Evolutionary conservation across 169 alveolate genomes (phyloP), one percentile per base, ranked within the genome.

Genomic region (Plasmodium relictum): DNA sequence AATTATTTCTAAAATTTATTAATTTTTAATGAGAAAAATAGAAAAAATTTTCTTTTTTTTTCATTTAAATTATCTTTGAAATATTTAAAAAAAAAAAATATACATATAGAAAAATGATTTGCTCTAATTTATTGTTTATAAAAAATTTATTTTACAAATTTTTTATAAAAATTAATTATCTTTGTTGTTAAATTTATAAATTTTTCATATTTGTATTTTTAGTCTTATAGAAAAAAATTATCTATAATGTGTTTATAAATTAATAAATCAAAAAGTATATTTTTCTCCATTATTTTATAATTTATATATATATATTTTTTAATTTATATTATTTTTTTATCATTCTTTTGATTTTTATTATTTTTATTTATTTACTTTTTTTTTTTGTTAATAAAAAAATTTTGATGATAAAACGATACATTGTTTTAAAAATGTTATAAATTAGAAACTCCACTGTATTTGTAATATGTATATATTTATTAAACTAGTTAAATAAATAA

Each of bases 381-480:
- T 71, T 71, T 71, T 71, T 71, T 71, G 44, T 71, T 71, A 45
- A 10, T 24, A 71, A 71, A 20, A 71, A 26, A 50, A 71, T 71
- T 71, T 50, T 71, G 83, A 37, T 71, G 65, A 22, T 66, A 39
- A 71, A 71, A 39, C 68, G 14, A 50, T 37, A 9, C 45, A 59
- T 31, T 31, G 58, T 71, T 71, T 71, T 71, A 22, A 71, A 71
- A 71, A 48, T 42, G 3, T 50, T 71, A 26, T 48, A 58, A 71
- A 71, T 31, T 31, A 31, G 3, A 31, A 31, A 31, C 39, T 3
- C 1, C 1, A 31, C 6, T 31, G 3, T 31, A 31, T 31, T 31
- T 31, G 39, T 31, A 31, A 31, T 31, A 31, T 31, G 3, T 31
- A 31, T 31, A 31, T 2, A 31, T 31, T 2, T 31, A 31, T 31